A percentile compares a stretch with the other conserved stretches of the same genome.
Evolutionary conservation across 1,284 basidiomycete species (phyloP).

Genomic region (Cryptococcus maquisensis): DNA sequence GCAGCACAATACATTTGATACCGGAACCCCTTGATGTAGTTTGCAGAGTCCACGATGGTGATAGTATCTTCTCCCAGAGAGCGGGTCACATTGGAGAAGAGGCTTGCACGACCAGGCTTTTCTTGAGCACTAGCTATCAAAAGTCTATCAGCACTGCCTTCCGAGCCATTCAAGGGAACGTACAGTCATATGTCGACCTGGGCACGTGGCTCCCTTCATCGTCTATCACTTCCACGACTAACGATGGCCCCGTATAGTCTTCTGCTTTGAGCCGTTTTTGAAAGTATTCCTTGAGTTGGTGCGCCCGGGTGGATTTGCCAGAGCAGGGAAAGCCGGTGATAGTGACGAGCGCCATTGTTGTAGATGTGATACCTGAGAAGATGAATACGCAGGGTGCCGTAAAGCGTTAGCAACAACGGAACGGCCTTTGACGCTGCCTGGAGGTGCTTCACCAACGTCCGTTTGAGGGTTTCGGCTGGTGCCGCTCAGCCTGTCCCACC

Average conservation of each 20-base stretch:
- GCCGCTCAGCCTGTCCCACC: too few species aligned
- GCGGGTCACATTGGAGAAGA: constrained; percentile 82
- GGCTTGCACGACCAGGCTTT: constrained; percentile 78
- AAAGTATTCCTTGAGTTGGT: constrained; percentile 63
- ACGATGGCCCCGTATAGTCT: constrained; percentile 55
- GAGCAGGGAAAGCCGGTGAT: constrained; percentile 85
- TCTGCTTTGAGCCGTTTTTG: constrained; percentile 56
- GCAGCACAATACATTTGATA: constrained; percentile 98
- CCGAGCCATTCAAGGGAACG: constrained; percentile 27
- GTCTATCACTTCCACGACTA: constrained; percentile 65
- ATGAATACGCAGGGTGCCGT: not conserved
- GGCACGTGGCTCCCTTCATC: constrained; percentile 69
- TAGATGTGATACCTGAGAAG: not conserved
- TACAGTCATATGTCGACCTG: constrained; percentile 71
- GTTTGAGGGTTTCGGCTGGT: too few species aligned
- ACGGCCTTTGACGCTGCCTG: too few species aligned
- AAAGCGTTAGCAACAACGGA: too few species aligned
- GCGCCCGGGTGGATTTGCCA: constrained; percentile 74
- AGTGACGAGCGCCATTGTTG: constrained; percentile 83
- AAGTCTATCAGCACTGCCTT: not conserved
- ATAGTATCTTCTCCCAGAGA: constrained; percentile 68
- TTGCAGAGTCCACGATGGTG: constrained; percentile 83
- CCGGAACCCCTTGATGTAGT: constrained; percentile 95
- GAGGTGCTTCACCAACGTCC: too few species aligned
- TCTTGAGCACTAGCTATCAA: constrained; percentile 70